Evolutionary conservation across 495 filamentous ascomycete species (phyloP).

Genomic region (Daldinia loculata): DNA sequence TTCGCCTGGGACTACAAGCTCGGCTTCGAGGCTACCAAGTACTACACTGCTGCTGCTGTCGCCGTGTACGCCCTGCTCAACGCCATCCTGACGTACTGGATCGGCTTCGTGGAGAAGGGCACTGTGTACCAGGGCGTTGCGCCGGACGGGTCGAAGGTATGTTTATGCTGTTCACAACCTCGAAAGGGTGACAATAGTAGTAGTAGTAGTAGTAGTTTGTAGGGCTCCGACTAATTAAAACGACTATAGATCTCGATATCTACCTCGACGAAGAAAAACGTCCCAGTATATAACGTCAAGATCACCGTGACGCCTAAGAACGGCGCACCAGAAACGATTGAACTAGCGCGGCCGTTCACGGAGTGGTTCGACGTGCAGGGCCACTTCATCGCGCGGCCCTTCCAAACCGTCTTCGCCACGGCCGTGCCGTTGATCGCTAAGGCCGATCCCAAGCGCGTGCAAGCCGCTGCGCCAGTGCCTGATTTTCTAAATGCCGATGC

Average conservation of each 20-base stretch:
- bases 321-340: conserved; percentile 44
- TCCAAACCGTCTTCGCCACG: conserved; percentile 80
- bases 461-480: conserved; percentile 17
- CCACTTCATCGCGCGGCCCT: conserved; percentile 81
- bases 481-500: conserved; percentile 47
- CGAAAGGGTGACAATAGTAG: no score
- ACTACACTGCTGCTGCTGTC: conserved; percentile 78
- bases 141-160: conserved; percentile 50
- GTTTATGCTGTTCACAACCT: background rate
- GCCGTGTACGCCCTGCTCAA: conserved; percentile 83
- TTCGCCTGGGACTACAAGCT: conserved; percentile 92
- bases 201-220: background rate
- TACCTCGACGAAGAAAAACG: conserved; percentile 76
- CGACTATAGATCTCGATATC: conserved; percentile 67
- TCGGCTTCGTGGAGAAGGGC: conserved; percentile 83
- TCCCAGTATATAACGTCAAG: conserved; percentile 78
- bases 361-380: conserved; percentile 88
- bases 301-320: conserved; percentile 64
- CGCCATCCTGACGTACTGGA: conserved; percentile 81
- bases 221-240: conserved; percentile 21
- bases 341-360: conserved; percentile 75
- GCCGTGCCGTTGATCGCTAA: conserved; percentile 72
- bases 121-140: conserved; percentile 76
- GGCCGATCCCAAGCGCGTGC: conserved; percentile 68
- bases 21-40: conserved; percentile 85